These are phyloP conservation scores for Nannochloropsis salina DNA, from an alignment of 108 stramenopile genomes.

Conservation along the genomic window DNA sequence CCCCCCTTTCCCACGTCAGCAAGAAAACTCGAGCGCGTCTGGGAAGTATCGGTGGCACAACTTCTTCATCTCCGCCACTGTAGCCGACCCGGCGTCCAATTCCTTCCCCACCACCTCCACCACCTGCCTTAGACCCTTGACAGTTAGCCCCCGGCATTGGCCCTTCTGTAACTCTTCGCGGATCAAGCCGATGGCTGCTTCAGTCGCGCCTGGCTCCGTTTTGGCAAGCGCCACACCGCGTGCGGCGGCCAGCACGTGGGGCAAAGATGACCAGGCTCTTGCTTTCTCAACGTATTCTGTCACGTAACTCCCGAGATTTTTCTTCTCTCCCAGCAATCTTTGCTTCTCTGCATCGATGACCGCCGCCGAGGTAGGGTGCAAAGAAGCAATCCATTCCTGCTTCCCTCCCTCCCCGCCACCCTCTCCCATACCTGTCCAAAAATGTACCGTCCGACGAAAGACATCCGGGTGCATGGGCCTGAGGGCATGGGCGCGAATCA, in stretches of 20 bases:
- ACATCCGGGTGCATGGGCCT: constrained; percentile 18
- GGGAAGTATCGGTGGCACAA: constrained; percentile 29
- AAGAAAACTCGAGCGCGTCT: not conserved
- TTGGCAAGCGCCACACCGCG: constrained; percentile 23
- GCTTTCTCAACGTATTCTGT: constrained; percentile 11
- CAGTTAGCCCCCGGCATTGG: constrained; percentile 38
- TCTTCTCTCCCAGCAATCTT: constrained; percentile 23
- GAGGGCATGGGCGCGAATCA: constrained; percentile 23
- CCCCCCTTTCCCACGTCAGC: not conserved
- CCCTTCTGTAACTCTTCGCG: constrained; percentile 18
- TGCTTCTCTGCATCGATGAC: constrained; percentile 42
- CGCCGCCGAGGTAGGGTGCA: constrained; percentile 25
- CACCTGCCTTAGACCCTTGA: constrained; percentile 17
- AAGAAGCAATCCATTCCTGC: not conserved
- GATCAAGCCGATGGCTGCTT: constrained; percentile 26
- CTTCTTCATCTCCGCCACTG: constrained; percentile 33
- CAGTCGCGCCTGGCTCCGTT: not conserved
- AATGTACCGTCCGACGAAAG: not conserved
- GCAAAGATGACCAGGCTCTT: constrained; percentile 25
- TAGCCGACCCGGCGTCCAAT: constrained; percentile 10
- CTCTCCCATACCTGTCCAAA: not conserved
- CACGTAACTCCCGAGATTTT: not conserved
- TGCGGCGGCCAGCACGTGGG: constrained; percentile 36
- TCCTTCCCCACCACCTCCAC: constrained; percentile 23
- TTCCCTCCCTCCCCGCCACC: not conserved